These are phyloP conservation scores for Durotheca rogersii DNA, from an alignment of 495 filamentous ascomycete species.

Conservation along the genomic window DNA sequence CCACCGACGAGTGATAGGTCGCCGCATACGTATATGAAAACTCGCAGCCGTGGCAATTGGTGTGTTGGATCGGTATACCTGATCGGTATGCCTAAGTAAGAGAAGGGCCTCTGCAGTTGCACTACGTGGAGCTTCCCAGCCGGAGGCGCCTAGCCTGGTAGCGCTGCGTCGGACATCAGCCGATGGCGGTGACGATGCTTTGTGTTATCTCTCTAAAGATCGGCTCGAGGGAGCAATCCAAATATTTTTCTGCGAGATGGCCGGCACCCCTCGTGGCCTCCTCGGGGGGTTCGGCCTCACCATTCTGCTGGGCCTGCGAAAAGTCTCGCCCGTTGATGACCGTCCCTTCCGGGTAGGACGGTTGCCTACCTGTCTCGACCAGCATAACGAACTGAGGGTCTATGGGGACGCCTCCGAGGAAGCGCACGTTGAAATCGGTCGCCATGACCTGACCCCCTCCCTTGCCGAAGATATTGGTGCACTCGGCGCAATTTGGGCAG, in stretches of 20 bases:
- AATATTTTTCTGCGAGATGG: conserved; percentile 75
- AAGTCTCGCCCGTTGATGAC: conserved; percentile 50
- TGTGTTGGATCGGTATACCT: conserved; percentile 21
- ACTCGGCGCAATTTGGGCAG: conserved; percentile 91
- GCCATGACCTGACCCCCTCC: conserved; percentile 93
- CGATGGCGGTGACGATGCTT: conserved; percentile 50
- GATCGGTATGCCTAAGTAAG: too few relatives aligned
- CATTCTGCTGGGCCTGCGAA: conserved; percentile 31
- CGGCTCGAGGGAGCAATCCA: conserved; percentile 69
- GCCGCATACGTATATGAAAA: too few relatives aligned
- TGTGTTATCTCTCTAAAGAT: conserved; percentile 70
- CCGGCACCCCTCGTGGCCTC: conserved; percentile 49
- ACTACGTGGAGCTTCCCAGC: conserved; percentile 20
- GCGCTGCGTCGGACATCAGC: conserved; percentile 30
- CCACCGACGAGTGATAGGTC: too few relatives aligned
- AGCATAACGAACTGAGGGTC: conserved; percentile 67
- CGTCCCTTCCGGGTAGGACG: conserved; percentile 52
- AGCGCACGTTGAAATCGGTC: conserved; percentile 75
- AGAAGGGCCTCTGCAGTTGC: conserved; percentile 15
- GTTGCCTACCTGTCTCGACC: conserved; percentile 53
- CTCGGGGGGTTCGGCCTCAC: conserved; percentile 21
- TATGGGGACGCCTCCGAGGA: conserved; percentile 85
- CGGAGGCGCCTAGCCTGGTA: conserved; percentile 34
- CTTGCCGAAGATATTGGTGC: conserved; percentile 86
- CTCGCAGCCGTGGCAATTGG: too few relatives aligned